Percentiles rank a stretch among this genome's conserved stretches.
Evolutionary conservation across 2,329 filamentous ascomycete species (phyloP).

Genomic region (Fusarium brevicatenulatum): DNA sequence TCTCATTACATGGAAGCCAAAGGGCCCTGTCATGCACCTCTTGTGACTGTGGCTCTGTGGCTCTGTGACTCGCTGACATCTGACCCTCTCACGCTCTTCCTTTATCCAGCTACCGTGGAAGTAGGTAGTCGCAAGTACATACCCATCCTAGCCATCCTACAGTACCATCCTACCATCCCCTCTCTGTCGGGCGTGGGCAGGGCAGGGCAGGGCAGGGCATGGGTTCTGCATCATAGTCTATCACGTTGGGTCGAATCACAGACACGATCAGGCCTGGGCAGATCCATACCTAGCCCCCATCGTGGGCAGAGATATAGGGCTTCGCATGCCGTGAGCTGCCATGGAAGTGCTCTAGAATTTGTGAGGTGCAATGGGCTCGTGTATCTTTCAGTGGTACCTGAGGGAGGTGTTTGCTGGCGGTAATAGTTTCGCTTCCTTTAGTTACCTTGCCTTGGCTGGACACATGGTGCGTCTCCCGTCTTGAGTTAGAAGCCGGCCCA

Average conservation of each 20-base stretch:
- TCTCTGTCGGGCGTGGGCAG: neutral
- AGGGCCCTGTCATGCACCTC: slow-evolving; percentile 19
- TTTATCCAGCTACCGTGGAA: slow-evolving; percentile 3
- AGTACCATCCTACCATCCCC: neutral
- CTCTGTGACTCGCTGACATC: slow-evolving; percentile 39
- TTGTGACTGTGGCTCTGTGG: slow-evolving; percentile 39
- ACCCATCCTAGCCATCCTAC: slow-evolving; percentile 7
- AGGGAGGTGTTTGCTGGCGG: slow-evolving; percentile 2
- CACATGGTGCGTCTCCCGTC: slow-evolving; percentile 2
- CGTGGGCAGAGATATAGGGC: neutral
- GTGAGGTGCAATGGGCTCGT: slow-evolving; percentile 9
- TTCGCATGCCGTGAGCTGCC: neutral
- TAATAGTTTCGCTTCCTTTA: neutral
- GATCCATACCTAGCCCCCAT: neutral
- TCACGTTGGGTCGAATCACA: slow-evolving; percentile 18
- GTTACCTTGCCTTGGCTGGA: neutral
- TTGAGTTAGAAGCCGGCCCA: slow-evolving; percentile 26
- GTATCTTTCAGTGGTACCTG: slow-evolving; percentile 14
- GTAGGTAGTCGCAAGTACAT: slow-evolving; percentile 10
- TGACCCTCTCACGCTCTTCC: slow-evolving; percentile 31
- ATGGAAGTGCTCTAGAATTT: slow-evolving; percentile 22
- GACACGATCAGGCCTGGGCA: neutral
- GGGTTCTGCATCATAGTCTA: slow-evolving; percentile 23
- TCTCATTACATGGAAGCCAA: slow-evolving; percentile 28
- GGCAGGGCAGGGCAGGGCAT: slow-evolving; percentile 16